Percentiles rank a stretch among this genome's conserved stretches.
These are phyloP conservation scores for Fusarium hostae DNA, from an alignment of 2,329 filamentous ascomycete species.

Conservation along the genomic window DNA sequence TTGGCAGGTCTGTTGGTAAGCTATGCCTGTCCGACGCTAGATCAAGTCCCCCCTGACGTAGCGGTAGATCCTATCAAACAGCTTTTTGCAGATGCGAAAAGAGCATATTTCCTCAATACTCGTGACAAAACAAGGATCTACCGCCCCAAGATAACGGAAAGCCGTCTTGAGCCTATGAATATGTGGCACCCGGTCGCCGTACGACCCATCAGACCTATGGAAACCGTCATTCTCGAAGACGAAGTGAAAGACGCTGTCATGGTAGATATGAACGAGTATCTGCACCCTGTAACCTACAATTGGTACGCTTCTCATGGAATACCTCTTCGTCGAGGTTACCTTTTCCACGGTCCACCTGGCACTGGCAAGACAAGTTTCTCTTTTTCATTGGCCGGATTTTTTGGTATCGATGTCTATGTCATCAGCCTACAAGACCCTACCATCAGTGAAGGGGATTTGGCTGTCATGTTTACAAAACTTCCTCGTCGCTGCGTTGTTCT, in stretches of 20 bases:
- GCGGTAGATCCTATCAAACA: slow-evolving; percentile 62
- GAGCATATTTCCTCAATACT: slow-evolving; percentile 62
- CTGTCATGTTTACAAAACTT: slow-evolving; percentile 67
- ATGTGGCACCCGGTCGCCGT: slow-evolving; percentile 68
- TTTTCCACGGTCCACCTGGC: slow-evolving; percentile 80
- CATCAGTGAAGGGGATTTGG: slow-evolving; percentile 70
- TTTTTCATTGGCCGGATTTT: slow-evolving; percentile 72
- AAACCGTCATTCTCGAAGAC: slow-evolving; percentile 78
- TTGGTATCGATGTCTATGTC: slow-evolving; percentile 74
- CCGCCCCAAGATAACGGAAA: slow-evolving; percentile 61
- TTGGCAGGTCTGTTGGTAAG: slow-evolving; percentile 57
- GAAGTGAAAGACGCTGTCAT: slow-evolving; percentile 74
- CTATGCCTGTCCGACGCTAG: background rate
- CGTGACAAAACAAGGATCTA: slow-evolving; percentile 67
- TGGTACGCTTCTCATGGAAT: slow-evolving; percentile 84
- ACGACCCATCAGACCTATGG: slow-evolving; percentile 75
- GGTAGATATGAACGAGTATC: slow-evolving; percentile 80
- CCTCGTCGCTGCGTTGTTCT: slow-evolving; percentile 73
- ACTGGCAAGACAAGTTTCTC: slow-evolving; percentile 78
- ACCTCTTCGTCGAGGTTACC: slow-evolving; percentile 79
- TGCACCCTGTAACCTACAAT: slow-evolving; percentile 73
- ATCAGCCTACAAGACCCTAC: slow-evolving; percentile 66
- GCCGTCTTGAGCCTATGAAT: slow-evolving; percentile 56
- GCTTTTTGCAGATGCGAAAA: slow-evolving; percentile 64
- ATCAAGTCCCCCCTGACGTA: background rate